Evolutionary conservation across 495 filamentous ascomycete species (phyloP).

Genomic region (Xylaria telfairii): DNA sequence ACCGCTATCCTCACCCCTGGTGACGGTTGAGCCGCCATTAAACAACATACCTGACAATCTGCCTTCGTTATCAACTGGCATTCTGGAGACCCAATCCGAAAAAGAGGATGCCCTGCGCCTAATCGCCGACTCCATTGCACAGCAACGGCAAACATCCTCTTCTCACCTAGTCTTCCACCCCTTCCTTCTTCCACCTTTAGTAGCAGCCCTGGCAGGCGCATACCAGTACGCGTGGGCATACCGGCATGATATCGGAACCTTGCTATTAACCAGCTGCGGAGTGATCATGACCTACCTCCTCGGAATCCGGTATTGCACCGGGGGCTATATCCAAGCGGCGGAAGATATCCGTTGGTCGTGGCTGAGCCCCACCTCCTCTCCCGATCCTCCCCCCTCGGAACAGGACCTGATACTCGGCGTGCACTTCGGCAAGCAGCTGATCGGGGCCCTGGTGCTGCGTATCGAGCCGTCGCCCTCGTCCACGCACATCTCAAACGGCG

Average conservation of each 20-base stretch:
- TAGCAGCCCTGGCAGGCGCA: constrained; percentile 34
- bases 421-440: constrained; percentile 45
- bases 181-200: constrained; percentile 40
- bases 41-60: constrained; percentile 40
- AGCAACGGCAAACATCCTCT: constrained; percentile 52
- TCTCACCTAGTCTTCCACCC: constrained; percentile 49
- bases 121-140: constrained; percentile 53
- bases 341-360: constrained; percentile 48
- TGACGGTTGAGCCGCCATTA: constrained; percentile 32
- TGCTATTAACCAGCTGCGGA: constrained; percentile 41
- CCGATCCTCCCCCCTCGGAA: constrained; percentile 26
- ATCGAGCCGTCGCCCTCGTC: constrained; percentile 45
- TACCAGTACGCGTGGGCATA: constrained; percentile 45
- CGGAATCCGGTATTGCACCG: constrained; percentile 48
- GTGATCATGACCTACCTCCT: constrained; percentile 50
- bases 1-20: constrained; percentile 40
- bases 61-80: constrained; percentile 47
- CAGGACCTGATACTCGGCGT: constrained; percentile 52
- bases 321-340: constrained; percentile 47
- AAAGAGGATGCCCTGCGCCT: constrained; percentile 51
- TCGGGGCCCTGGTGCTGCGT: constrained; percentile 52
- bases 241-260: constrained; percentile 42
- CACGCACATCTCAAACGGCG: constrained; percentile 10
- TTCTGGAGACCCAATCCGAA: constrained; percentile 42
- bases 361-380: constrained; percentile 31